Percentiles rank a stretch among this genome's conserved stretches.
phyloP scores from a whole-genome alignment of 805 yeast genomes.

The Cyberlindnera maclurae region DNA sequence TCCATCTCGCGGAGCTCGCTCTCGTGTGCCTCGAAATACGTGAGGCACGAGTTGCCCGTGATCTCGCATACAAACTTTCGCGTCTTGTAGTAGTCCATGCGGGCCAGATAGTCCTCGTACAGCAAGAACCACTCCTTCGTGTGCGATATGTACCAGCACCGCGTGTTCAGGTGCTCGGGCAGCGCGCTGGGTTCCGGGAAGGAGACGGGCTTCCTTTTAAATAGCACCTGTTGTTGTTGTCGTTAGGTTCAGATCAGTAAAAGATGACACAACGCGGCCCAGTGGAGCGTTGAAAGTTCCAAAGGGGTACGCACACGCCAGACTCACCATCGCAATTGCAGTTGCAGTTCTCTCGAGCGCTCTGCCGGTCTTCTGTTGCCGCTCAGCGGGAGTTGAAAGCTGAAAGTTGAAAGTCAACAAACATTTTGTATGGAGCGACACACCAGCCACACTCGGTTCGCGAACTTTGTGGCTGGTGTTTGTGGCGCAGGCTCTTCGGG shows the following conservation, averaged over 20 bases:
- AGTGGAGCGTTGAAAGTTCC: too few relatives aligned
- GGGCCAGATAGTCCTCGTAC: slow-evolving; percentile 67
- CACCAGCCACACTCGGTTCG: too few relatives aligned
- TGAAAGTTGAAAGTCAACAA: too few relatives aligned
- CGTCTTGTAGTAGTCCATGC: slow-evolving; percentile 66
- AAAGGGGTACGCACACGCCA: too few relatives aligned
- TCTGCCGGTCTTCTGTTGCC: too few relatives aligned
- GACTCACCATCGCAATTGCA: too few relatives aligned
- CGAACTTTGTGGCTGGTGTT: slow-evolving; percentile 1
- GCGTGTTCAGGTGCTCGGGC: slow-evolving; percentile 48
- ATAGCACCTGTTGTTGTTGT: slow-evolving; percentile 47
- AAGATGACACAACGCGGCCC: too few relatives aligned
- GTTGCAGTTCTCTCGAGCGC: too few relatives aligned
- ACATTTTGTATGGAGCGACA: too few relatives aligned
- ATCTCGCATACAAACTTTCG: slow-evolving; percentile 91
- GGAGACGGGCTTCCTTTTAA: slow-evolving; percentile 64
- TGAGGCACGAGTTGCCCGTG: slow-evolving; percentile 86
- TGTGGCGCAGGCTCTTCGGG: slow-evolving; percentile 2
- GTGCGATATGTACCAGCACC: slow-evolving; percentile 75
- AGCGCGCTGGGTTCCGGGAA: slow-evolving; percentile 49
- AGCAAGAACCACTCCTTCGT: slow-evolving; percentile 84
- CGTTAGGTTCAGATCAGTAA: too few relatives aligned
- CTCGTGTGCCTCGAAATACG: slow-evolving; percentile 81
- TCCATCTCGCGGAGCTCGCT: slow-evolving; percentile 60
- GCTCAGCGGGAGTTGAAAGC: too few relatives aligned